Evolutionary conservation across 768 basidiomycete genomes (phyloP), one percentile per base, ranked within the genome.

Genomic region (Agaricus blazei): DNA sequence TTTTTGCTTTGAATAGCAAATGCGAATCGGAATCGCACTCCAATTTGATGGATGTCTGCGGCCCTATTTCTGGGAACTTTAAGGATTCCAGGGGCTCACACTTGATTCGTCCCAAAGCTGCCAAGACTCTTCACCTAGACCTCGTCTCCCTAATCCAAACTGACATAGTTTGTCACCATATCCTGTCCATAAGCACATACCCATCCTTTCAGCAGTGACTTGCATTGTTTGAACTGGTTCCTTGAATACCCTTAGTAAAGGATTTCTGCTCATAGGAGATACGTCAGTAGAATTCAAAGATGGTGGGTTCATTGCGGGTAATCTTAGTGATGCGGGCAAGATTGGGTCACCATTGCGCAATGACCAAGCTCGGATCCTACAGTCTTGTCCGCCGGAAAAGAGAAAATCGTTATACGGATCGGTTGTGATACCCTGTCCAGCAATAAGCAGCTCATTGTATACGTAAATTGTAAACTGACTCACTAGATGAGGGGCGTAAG

Each of bases 371-470:
- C 86, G 81, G 56, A 90, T 76, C 31, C 74, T 75, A 42, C 69
- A 59, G 66, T 92, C 88, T 58, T 83, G 77, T 9, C 88, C 88
- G 0, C 85, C 85, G 8, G 84, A 84, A 56, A 88, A 88, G 15
- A 92, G 63, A 48, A 85, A 78, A 28, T 80, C 72, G 47, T 84
- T 74, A 7, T 66, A 58, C 0, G 82, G 78, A 59, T 89, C 87
- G 15, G 81, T 62, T 1, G 79, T 70, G 5, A 88, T 72, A 4
- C 87, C 87, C 88, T 90, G 61, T 19, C 24, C 31, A 7, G 14
- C 26, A 47, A 46, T 6, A 34, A 43, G 3, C 58, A 47, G 19
- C 28, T 51, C 15, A 27, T 49, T 11, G 11, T 4, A 31, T 47
- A 43, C 6, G 12, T 45, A 50, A 5, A 38, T 51, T 27, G 27